These are phyloP conservation scores for Pseudogymnoascus sp. DNA, from an alignment of 2,329 filamentous ascomycete species.

Conservation along the genomic window DNA sequence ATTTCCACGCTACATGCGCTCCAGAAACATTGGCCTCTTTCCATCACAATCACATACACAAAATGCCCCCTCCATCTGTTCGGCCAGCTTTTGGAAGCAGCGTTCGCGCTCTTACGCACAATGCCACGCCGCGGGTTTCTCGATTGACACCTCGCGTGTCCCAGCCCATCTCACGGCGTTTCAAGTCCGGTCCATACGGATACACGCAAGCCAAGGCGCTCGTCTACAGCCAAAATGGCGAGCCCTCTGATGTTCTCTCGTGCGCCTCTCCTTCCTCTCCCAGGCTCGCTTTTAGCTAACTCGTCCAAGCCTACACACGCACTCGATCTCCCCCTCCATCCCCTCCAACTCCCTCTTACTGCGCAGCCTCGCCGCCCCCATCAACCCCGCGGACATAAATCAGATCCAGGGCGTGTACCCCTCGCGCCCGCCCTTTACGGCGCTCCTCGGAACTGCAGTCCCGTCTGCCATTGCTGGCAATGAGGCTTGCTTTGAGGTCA, in stretches of 20 bases:
- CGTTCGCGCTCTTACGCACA: neutral
- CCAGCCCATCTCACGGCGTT: slow-evolving; percentile 29
- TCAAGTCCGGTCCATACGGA: slow-evolving; percentile 57
- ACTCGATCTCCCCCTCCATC: slow-evolving; percentile 70
- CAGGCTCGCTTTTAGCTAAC: too few relatives aligned
- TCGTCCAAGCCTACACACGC: slow-evolving; percentile 52
- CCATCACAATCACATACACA: slow-evolving; percentile 2
- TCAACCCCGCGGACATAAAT: slow-evolving; percentile 98
- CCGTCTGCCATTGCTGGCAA: slow-evolving; percentile 79
- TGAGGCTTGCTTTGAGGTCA: slow-evolving; percentile 89
- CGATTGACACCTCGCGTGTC: neutral
- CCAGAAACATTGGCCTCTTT: neutral
- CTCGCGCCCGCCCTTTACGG: slow-evolving; percentile 69
- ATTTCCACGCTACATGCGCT: neutral
- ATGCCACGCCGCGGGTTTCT: neutral
- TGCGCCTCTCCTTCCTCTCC: slow-evolving; percentile 28
- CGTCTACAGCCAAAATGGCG: slow-evolving; percentile 66
- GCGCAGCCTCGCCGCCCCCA: slow-evolving; percentile 80
- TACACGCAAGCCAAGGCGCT: slow-evolving; percentile 83
- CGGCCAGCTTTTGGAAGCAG: slow-evolving; percentile 4
- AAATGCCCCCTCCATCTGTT: neutral
- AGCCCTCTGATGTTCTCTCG: slow-evolving; percentile 64
- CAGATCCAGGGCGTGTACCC: slow-evolving; percentile 96
- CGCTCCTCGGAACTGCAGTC: slow-evolving; percentile 64
- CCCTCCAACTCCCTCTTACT: slow-evolving; percentile 64